A percentile compares a stretch with the other conserved stretches of the same genome.
phyloP scores from a whole-genome alignment of 495 filamentous ascomycete genomes.

The Thermothielavioides terrestris region DNA sequence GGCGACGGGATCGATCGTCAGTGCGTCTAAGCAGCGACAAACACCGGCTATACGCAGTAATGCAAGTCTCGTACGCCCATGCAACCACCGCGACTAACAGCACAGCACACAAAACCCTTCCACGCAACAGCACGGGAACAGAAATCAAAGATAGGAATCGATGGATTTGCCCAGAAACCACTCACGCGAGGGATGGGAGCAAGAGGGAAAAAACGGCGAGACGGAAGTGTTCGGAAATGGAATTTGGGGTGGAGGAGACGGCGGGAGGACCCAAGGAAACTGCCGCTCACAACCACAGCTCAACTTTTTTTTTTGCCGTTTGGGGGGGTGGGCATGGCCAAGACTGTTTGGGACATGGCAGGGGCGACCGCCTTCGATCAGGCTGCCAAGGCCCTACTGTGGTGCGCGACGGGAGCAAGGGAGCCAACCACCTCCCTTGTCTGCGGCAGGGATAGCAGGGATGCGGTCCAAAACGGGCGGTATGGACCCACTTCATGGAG shows the following conservation, averaged over 20 bases:
- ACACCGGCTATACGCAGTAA: no score
- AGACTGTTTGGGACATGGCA: conserved; percentile 20
- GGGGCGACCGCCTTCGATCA: conserved; percentile 23
- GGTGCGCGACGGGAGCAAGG: conserved; percentile 3
- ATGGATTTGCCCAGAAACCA: neutral
- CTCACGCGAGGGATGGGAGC: neutral
- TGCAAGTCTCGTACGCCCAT: neutral
- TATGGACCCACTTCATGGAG: conserved; percentile 19
- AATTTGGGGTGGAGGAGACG: conserved; percentile 8
- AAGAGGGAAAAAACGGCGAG: conserved; percentile 8
- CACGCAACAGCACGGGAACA: neutral
- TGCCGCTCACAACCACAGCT: no score
- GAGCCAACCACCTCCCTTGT: neutral
- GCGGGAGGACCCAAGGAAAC: conserved; percentile 1
- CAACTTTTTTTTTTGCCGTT: conserved; percentile 28
- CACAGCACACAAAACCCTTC: neutral
- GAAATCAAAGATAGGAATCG: neutral
- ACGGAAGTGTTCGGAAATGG: conserved; percentile 20
- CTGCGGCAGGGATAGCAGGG: conserved; percentile 6
- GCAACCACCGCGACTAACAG: neutral
- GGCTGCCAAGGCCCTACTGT: conserved; percentile 17
- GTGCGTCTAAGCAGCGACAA: conserved; percentile 4
- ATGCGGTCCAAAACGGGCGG: conserved; percentile 19
- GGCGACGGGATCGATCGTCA: neutral
- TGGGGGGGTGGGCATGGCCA: conserved; percentile 12